Base-by-base conservation (phyloP, 2,329 filamentous ascomycete genomes). In the Colletotrichum sp. region DNA sequence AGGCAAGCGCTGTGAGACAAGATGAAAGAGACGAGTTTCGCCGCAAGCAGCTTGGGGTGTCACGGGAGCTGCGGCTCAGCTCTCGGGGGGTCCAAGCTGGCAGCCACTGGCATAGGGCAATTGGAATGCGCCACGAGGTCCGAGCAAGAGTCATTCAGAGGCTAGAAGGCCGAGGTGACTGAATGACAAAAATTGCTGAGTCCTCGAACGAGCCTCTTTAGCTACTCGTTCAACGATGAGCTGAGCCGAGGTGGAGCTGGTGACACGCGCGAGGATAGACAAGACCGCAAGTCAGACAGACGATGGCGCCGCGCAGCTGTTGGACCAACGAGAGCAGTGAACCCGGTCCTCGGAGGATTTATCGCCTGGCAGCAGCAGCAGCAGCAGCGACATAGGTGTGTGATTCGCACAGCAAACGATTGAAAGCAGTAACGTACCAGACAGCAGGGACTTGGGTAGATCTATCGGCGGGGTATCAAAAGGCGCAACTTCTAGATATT, bases 111-210 rank as follows among this genome's bases (percentile, higher is more conserved):
- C 44, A 30, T 26, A 63, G 57, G 26, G 32, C 64, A 73, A 30
- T 36, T 73, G 63, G 44, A 64, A 68, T 66, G 49, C 64, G 64
- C 73, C 70, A 76, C 73, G 44, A 69, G 73, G 70, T 59, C 70
- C 73, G 70, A 73, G 73, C 57, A 64, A 73, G 52, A 66, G 68
- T 36, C 49, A 57, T 32, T 73, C 64, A 57, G 57, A 73, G 44
- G 13, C 72, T 44, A 32, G 55, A 79, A 75, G 66, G 68, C 69
- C 71, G 64, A 57, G 69, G 73, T 68, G 65, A 70, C 72, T 76
- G 75, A 68, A 80, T 79, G 78, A 79, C 68, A 76, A 80, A 26
- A 34, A 30, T 6, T 13, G 34, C 34, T n/a, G 30, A 44, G 21
- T 26, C n/a, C 13, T 44, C 34, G 15, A 28, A 28, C 13, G 18